These are phyloP conservation scores for Pichia pseudocactophila DNA, from an alignment of 805 yeast genomes.

Conservation along the genomic window DNA sequence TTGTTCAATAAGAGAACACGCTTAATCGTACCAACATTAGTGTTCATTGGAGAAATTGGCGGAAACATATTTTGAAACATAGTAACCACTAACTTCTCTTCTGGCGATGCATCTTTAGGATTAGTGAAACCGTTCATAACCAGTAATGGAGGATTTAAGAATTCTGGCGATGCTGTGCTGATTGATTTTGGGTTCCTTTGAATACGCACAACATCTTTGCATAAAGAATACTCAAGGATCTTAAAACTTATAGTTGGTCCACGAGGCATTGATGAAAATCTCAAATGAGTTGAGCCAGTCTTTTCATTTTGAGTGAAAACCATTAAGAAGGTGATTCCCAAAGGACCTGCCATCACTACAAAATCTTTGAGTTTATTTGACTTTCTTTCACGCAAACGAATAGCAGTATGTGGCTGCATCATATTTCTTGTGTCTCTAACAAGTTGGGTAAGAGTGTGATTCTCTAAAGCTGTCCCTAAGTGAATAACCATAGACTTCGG, in stretches of 20 bases:
- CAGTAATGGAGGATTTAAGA: constrained; percentile 73
- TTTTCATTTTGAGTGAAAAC: constrained; percentile 74
- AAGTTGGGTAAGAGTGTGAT: constrained; percentile 74
- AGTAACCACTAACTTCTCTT: constrained; percentile 77
- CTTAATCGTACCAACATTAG: constrained; percentile 64
- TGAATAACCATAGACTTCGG: constrained; percentile 94
- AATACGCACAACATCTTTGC: constrained; percentile 66
- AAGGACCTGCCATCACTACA: constrained; percentile 97
- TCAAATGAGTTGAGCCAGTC: constrained; percentile 70
- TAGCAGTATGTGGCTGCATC: constrained; percentile 97
- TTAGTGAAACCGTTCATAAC: constrained; percentile 87
- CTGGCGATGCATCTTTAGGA: constrained; percentile 51
- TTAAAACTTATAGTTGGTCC: constrained; percentile 91
- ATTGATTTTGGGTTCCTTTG: constrained; percentile 74
- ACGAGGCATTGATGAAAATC: constrained; percentile 80
- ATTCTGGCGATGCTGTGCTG: constrained; percentile 54
- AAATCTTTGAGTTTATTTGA: constrained; percentile 84
- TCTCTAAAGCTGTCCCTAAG: constrained; percentile 63
- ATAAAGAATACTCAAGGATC: constrained; percentile 66
- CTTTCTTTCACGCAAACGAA: constrained; percentile 77
- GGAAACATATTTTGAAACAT: constrained; percentile 95
- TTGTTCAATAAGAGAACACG: constrained; percentile 80
- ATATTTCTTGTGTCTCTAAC: constrained; percentile 80
- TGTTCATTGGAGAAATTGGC: constrained; percentile 78
- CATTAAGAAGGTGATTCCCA: constrained; percentile 84